A percentile compares a stretch with the other conserved stretches of the same genome.
phyloP scores from a whole-genome alignment of 257 asterid species.

The Haberlea rhodopensis region DNA sequence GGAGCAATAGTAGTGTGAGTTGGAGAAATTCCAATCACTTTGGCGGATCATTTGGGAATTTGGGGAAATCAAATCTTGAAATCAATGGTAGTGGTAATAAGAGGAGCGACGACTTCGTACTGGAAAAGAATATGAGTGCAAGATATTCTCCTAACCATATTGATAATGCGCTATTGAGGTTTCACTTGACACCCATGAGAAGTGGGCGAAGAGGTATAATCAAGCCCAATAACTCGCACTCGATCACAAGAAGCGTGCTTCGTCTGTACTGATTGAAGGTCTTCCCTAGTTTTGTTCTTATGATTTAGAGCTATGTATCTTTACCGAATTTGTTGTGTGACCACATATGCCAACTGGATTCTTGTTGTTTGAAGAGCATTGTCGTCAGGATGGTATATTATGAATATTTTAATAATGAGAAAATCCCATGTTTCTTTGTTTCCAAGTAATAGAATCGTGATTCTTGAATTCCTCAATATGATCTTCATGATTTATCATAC shows the following conservation, averaged over 20 bases:
- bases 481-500: not conserved
- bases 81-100: slow-evolving; percentile 50
- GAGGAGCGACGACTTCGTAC: slow-evolving; percentile 55
- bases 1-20: slow-evolving; percentile 84
- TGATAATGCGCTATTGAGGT: slow-evolving; percentile 74
- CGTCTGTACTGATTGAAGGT: slow-evolving; percentile 54
- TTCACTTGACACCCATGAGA: slow-evolving; percentile 75
- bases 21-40: slow-evolving; percentile 54
- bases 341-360: slow-evolving; percentile 28
- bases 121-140: slow-evolving; percentile 81
- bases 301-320: slow-evolving; percentile 20
- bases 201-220: slow-evolving; percentile 65
- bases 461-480: not conserved
- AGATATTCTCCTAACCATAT: slow-evolving; percentile 65
- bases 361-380: slow-evolving; percentile 34
- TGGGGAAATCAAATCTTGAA: slow-evolving; percentile 51
- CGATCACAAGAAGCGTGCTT: slow-evolving; percentile 23
- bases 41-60: slow-evolving; percentile 57
- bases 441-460: slow-evolving; percentile 1
- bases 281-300: slow-evolving; percentile 26
- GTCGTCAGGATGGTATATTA: slow-evolving; percentile 32
- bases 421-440: slow-evolving; percentile 22
- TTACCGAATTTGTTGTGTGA: slow-evolving; percentile 44
- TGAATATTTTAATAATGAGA: slow-evolving; percentile 43
- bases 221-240: slow-evolving; percentile 43